A percentile compares a stretch with the other conserved stretches of the same genome.
These are phyloP conservation scores for Pythium sukuiense DNA, from an alignment of 352 stramenopile genomes.

Conservation along the genomic window DNA sequence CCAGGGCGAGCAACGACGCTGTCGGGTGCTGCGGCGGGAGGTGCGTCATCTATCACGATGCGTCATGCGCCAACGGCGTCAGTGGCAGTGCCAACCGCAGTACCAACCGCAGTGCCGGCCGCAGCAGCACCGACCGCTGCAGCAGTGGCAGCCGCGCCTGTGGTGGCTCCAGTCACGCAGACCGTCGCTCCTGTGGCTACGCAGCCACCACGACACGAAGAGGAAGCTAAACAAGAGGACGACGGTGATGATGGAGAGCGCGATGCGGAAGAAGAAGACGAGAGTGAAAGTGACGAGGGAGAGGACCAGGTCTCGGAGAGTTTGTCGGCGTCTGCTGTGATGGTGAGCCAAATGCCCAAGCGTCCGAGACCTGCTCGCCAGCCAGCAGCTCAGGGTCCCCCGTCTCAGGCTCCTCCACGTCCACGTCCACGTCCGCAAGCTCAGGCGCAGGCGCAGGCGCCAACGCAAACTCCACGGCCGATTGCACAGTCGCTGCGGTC, in stretches of 20 bases:
- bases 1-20: slow-evolving; percentile 2
- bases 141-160: not conserved
- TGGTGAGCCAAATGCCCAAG: slow-evolving; percentile 33
- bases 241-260: slow-evolving; percentile 27
- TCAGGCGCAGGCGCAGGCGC: not conserved
- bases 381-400: slow-evolving; percentile 1
- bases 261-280: slow-evolving; percentile 30
- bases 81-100: not conserved
- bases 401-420: slow-evolving; percentile 9
- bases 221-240: slow-evolving; percentile 35
- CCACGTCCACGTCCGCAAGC: not conserved
- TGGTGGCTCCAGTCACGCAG: not conserved
- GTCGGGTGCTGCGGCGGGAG: not conserved
- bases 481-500: slow-evolving; percentile 19
- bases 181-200: not conserved
- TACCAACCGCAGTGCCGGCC: slow-evolving; percentile 1
- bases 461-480: slow-evolving; percentile 6
- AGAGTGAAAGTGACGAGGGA: slow-evolving; percentile 25
- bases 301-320: slow-evolving; percentile 29
- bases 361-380: slow-evolving; percentile 22
- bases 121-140: slow-evolving; percentile 1
- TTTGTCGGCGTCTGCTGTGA: slow-evolving; percentile 28
- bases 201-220: not conserved
- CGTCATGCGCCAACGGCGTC: not conserved
- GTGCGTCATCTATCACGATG: slow-evolving; percentile 4